phyloP scores from a whole-genome alignment of 768 basidiomycete genomes.

The Auricularia auricula-judae region DNA sequence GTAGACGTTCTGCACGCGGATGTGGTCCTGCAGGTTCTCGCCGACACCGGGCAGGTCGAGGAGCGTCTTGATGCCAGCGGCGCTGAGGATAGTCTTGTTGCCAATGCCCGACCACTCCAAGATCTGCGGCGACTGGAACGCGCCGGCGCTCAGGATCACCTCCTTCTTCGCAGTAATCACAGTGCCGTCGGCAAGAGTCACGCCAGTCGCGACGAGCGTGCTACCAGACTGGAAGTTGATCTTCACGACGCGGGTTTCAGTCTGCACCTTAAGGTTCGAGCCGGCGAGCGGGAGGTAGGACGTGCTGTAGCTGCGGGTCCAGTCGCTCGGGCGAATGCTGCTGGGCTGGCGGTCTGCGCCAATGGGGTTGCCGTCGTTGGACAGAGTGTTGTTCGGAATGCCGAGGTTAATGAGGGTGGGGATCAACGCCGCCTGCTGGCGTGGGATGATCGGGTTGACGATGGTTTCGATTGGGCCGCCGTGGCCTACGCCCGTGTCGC shows the following conservation, averaged over 20 bases:
- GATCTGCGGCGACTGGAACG: conserved; percentile 24
- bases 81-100: conserved; percentile 19
- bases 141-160: conserved; percentile 12
- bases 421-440: too few species aligned
- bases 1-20: background rate
- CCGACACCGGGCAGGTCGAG: conserved; percentile 29
- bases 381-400: too few species aligned
- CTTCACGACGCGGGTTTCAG: conserved; percentile 4
- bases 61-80: conserved; percentile 16
- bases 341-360: conserved; percentile 3
- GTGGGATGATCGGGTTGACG: too few species aligned
- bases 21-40: conserved; percentile 26
- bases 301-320: conserved; percentile 3
- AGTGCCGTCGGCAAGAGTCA: background rate
- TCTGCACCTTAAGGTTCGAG: conserved; percentile 4
- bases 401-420: too few species aligned
- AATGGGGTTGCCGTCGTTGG: conserved; percentile 14
- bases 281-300: background rate
- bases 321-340: background rate
- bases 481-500: too few species aligned
- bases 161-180: conserved; percentile 4
- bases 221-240: conserved; percentile 6
- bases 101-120: conserved; percentile 31
- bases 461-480: too few species aligned
- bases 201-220: background rate